Evolutionary conservation across 306 rosid genomes (phyloP).

Genomic region (Phaseolus lunatus): DNA sequence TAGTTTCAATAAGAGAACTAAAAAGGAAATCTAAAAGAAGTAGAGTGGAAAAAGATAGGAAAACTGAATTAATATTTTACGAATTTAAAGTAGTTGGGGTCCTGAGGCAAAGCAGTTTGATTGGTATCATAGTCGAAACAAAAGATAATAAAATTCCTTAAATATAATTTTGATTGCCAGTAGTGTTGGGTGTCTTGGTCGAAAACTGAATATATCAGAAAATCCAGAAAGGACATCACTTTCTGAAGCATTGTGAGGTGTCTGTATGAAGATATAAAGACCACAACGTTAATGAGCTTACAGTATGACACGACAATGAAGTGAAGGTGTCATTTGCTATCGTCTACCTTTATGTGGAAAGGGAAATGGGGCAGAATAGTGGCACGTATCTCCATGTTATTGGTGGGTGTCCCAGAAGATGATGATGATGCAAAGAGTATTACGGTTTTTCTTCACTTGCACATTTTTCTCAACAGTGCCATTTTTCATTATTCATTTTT

Average conservation of each 20-base stretch:
- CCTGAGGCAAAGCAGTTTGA: too few relatives aligned
- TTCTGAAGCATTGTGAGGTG: constrained; percentile 5
- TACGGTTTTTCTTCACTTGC: neutral
- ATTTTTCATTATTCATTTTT: neutral
- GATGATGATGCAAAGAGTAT: neutral
- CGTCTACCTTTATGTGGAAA: constrained; percentile 51
- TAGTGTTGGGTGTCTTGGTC: neutral
- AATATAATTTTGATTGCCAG: neutral
- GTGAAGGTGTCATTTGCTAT: constrained; percentile 25
- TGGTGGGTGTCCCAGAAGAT: neutral
- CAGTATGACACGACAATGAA: constrained; percentile 42
- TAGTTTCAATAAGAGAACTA: too few relatives aligned
- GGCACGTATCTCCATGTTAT: constrained; percentile 48
- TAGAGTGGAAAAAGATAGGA: too few relatives aligned
- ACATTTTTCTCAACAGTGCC: neutral
- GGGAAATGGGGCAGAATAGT: constrained; percentile 7
- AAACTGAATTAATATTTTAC: too few relatives aligned
- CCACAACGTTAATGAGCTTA: neutral
- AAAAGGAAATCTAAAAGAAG: too few relatives aligned
- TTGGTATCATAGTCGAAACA: neutral
- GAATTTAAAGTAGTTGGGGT: too few relatives aligned
- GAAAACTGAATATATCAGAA: constrained; percentile 27
- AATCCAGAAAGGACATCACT: constrained; percentile 30
- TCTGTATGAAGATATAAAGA: neutral
- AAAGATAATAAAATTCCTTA: neutral